Evolutionary conservation across 345 rosid genomes (phyloP).

Genomic region (Salix koriyanagi): DNA sequence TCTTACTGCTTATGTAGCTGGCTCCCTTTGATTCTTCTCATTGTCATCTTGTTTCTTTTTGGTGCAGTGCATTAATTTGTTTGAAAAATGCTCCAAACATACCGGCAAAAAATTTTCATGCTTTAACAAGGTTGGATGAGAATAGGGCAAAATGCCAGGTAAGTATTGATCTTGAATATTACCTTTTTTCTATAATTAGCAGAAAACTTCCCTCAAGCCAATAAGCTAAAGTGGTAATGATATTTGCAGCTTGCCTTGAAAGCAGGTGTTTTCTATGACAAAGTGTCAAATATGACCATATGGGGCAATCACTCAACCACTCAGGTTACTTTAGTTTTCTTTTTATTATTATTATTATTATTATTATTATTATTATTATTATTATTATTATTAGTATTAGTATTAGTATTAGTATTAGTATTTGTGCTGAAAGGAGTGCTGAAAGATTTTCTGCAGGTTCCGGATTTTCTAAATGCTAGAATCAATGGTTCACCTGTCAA

Average conservation of each 20-base stretch:
- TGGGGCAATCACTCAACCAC: slow-evolving; percentile 99
- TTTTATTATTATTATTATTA: neutral
- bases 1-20: neutral
- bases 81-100: slow-evolving; percentile 91
- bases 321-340: slow-evolving; percentile 51
- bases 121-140: slow-evolving; percentile 89
- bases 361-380: no score
- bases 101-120: slow-evolving; percentile 96
- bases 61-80: slow-evolving; percentile 83
- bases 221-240: neutral
- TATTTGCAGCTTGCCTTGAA: slow-evolving; percentile 79
- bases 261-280: slow-evolving; percentile 93
- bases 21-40: neutral
- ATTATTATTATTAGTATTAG: no score
- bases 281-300: slow-evolving; percentile 89
- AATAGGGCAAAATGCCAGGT: slow-evolving; percentile 99
- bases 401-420: neutral
- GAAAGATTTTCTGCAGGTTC: slow-evolving; percentile 52
- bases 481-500: slow-evolving; percentile 79
- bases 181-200: neutral
- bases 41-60: neutral
- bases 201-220: neutral
- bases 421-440: no score
- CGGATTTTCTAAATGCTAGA: slow-evolving; percentile 89
- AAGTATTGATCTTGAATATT: slow-evolving; percentile 5